phyloP scores from a whole-genome alignment of 805 yeast genomes.

The Starmerella scarabaei region DNA sequence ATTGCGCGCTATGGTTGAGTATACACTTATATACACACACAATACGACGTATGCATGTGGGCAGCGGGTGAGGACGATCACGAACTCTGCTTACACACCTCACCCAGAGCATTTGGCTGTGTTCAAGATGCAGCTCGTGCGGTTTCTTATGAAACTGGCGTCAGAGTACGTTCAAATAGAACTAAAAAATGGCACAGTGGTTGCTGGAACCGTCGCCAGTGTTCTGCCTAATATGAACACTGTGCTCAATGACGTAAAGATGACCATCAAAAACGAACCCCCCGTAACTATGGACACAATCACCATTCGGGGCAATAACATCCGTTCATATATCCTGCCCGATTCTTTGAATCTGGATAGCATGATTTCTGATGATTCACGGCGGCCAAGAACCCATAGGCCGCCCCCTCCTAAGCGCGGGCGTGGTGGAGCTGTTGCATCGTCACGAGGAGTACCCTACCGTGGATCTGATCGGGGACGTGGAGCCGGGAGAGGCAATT shows the following conservation, averaged over 20 bases:
- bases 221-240: conserved; percentile 90
- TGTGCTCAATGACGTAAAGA: conserved; percentile 62
- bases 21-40: neutral
- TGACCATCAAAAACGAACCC: conserved; percentile 59
- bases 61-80: too few relatives aligned
- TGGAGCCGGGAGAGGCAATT: conserved; percentile 4
- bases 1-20: neutral
- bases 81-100: neutral
- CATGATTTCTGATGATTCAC: conserved; percentile 33
- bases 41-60: neutral
- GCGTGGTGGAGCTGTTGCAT: conserved; percentile 1
- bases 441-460: neutral
- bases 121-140: conserved; percentile 22
- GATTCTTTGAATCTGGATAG: conserved; percentile 63
- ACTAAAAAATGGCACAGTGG: conserved; percentile 76
- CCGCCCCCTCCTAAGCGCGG: conserved; percentile 12
- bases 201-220: conserved; percentile 70
- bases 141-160: conserved; percentile 70
- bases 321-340: conserved; percentile 71
- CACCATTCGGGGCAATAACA: conserved; percentile 78
- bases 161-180: conserved; percentile 84
- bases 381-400: conserved; percentile 25
- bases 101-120: neutral
- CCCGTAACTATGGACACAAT: conserved; percentile 63
- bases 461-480: conserved; percentile 3